Conservation (phyloP, 1,139 yeast genomes). For the Pichia sp. region DNA sequence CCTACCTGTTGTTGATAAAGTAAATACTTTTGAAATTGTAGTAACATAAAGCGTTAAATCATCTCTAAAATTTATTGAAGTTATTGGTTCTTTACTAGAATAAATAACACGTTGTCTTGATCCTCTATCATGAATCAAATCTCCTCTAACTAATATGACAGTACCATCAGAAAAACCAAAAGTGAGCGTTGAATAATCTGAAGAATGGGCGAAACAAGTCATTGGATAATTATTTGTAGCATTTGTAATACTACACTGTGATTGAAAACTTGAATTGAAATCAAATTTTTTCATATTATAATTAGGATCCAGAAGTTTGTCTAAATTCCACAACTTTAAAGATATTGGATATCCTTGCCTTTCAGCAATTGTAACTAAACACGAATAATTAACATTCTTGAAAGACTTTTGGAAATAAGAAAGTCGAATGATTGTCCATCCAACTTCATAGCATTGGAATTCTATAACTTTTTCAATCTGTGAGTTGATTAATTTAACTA, state of each 20-base stretch:
- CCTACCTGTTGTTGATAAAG: conserved; percentile 74
- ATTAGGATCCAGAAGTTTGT: conserved; percentile 34
- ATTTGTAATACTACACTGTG: conserved; percentile 25
- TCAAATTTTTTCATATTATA: conserved; percentile 20
- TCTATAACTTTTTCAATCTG: conserved; percentile 41
- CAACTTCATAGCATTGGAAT: conserved; percentile 61
- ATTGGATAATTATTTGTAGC: conserved; percentile 59
- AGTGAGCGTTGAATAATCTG: conserved; percentile 60
- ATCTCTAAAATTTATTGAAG: conserved; percentile 59
- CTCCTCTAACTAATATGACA: conserved; percentile 80
- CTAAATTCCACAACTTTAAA: conserved; percentile 68
- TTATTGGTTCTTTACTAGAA: conserved; percentile 71
- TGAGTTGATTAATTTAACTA: conserved; percentile 53
- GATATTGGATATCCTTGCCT: conserved; percentile 62
- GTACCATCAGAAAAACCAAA: conserved; percentile 87
- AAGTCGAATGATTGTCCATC: conserved; percentile 56
- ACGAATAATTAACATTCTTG: not conserved
- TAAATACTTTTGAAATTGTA: conserved; percentile 63
- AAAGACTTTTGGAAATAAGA: conserved; percentile 32
- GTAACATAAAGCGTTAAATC: conserved; percentile 47
- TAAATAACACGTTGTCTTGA: conserved; percentile 77
- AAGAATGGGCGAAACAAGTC: conserved; percentile 54
- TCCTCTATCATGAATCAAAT: conserved; percentile 80
- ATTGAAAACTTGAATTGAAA: conserved; percentile 25
- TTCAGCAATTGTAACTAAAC: conserved; percentile 69